Base-by-base conservation (phyloP, 176 grass and related monocot species). In the Dactylis glomerata region DNA sequence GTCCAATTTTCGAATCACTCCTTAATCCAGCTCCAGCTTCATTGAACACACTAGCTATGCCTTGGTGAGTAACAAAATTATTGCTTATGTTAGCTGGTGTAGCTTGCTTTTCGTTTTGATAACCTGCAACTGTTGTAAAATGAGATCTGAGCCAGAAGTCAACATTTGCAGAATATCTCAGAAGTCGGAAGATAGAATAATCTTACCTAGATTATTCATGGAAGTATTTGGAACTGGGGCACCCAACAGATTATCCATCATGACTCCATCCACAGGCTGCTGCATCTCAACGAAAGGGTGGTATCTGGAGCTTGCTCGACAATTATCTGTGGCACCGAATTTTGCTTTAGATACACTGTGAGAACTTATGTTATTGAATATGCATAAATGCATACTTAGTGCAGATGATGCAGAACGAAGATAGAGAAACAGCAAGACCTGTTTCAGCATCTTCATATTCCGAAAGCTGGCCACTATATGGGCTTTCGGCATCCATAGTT, bases 361-460 rank as follows among this genome's bases (percentile, higher is more conserved):
- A 92, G 73, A 92, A 84, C 65, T 87, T 90, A 67, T 47, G 89
- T 89, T 77, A 84, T 83, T 51, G 83, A 91, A 88, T 88, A 91
- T 81, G 86, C 77, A 94, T 78, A 81, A 82, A 92, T 91, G 47
- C 65, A 87, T 92, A 82, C 56, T 91, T 50, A 49, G 64, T 84
- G 83, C 76, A 94, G 88, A 92, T 85, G 85, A 86, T 89, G 83
- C 90, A 80, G 55, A 86, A 84, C 38, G 85, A 94, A 80, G 77
- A 86, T 80, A 78, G 87, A 83, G 82, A 85, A 89, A 90, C 81
- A 90, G 85, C 73, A 84, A 79, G 94, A 98, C 96, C 93, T 95
- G 96, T 93, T 95, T 95, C 91, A 82, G 92, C 92, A 95, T 98
- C 93, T 90, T 95, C 96, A 92, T 93, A 95, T 86, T 95, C 96